Base-by-base conservation (phyloP, 2,329 filamentous ascomycete species). In the Ophiobolus disseminans region DNA sequence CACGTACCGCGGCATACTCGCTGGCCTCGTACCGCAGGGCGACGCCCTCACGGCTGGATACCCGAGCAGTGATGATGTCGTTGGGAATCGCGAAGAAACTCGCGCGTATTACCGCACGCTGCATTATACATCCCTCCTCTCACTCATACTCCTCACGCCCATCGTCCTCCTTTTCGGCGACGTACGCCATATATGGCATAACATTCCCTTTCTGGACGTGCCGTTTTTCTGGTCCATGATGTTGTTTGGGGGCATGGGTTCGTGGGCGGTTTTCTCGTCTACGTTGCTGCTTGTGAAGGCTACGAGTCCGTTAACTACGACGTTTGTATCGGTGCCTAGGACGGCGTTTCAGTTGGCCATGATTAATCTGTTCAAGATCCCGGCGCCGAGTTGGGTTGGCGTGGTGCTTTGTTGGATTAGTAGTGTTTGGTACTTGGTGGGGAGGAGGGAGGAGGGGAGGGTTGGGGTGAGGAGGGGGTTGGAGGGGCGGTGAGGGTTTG, bases 161-260 rank as follows among this genome's bases (percentile, higher is more conserved):
- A 73, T 82, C 34, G 73, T 80, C 16, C 60, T 82, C 20, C 52
- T 82, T 14, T 79, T 76, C 2, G 80, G 80, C 23, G 80, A 82
- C 42, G 57, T 80, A 2, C 61, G 66, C 4, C 73, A 78, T 45
- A 80, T 83, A 25, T 71, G 72, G 42, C 75, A 77, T 14, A 82
- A 82, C 50, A 80, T 80, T 45, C 81, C 81, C 44, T 78, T 81
- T 64, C 73, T 82, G 9, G 80, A 82, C 48, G 77, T 82, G 1
- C 78, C 79, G 2, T 83, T 79, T 63, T 81, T 82, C 68, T 82
- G 80, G 80, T 67, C 82, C 32, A 78, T 82, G 73, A 76, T 78
- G 30, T 57, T 76, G 3, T 78, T 78, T 45, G 78, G 78, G 2
- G 77, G 77, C 2, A 62, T 79, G 5, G 78, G 76, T 3, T 75